Percentiles rank a stretch among this genome's conserved stretches.
Evolutionary conservation across 768 basidiomycete genomes (phyloP).

Genomic region (Phylloporus rhodoxanthus): DNA sequence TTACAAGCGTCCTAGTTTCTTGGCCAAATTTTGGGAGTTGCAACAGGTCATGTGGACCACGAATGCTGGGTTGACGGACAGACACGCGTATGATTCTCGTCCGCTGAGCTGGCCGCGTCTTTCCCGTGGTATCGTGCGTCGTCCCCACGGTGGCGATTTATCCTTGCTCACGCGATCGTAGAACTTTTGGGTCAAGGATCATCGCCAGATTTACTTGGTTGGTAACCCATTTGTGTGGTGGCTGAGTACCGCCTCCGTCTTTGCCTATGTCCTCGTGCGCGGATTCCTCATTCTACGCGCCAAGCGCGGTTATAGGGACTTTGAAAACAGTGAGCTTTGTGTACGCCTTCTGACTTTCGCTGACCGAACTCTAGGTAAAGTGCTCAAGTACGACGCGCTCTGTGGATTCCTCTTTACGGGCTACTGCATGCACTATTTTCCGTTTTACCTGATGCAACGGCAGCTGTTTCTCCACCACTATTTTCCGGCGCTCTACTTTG

Average conservation of each 20-base stretch:
- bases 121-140: constrained; percentile 84
- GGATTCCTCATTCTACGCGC: constrained; percentile 80
- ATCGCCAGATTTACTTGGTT: constrained; percentile 90
- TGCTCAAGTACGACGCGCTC: constrained; percentile 86
- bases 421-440: constrained; percentile 90
- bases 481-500: constrained; percentile 92
- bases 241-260: constrained; percentile 66
- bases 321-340: constrained; percentile 71
- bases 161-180: constrained; percentile 25
- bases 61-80: constrained; percentile 91
- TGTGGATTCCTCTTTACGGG: constrained; percentile 90
- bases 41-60: constrained; percentile 97
- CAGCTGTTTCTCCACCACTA: constrained; percentile 99
- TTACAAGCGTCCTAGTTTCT: constrained; percentile 84
- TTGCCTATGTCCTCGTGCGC: constrained; percentile 61
- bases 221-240: constrained; percentile 97
- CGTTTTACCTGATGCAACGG: constrained; percentile 95
- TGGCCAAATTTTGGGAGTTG: constrained; percentile 85
- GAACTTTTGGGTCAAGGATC: constrained; percentile 99
- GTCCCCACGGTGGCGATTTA: neutral
- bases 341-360: neutral
- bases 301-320: constrained; percentile 87
- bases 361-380: constrained; percentile 51
- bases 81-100: constrained; percentile 93
- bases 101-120: constrained; percentile 89